Percentiles rank a stretch among this genome's conserved stretches.
phyloP scores from a whole-genome alignment of 768 basidiomycete species.

The Inosperma sp. region DNA sequence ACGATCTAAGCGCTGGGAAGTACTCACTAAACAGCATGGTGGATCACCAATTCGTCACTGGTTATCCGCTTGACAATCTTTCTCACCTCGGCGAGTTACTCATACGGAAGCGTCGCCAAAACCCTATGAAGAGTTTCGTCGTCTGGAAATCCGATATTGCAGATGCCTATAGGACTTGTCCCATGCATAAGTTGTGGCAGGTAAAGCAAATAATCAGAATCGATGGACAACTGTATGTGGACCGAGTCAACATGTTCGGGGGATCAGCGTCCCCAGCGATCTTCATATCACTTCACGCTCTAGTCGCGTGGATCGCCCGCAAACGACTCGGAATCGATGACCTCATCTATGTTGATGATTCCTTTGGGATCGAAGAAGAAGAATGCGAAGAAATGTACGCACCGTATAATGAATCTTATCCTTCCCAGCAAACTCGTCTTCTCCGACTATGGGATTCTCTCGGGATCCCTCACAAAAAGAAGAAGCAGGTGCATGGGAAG shows the following conservation, averaged over 20 bases:
- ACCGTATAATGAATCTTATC: background rate
- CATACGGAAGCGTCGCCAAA: background rate
- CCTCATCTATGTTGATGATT: constrained; percentile 3
- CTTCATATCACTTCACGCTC: too few species aligned
- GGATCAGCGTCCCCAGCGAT: too few species aligned
- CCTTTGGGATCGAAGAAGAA: too few species aligned
- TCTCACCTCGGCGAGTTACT: constrained; percentile 13
- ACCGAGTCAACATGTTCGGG: too few species aligned
- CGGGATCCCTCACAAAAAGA: too few species aligned
- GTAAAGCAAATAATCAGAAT: constrained; percentile 32
- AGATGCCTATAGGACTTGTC: constrained; percentile 30
- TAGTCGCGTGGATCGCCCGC: constrained; percentile 27
- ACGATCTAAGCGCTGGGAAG: too few species aligned
- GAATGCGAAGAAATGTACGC: constrained; percentile 7
- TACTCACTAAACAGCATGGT: too few species aligned
- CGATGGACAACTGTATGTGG: constrained; percentile 26
- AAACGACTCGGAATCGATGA: constrained; percentile 20
- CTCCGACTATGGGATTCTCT: too few species aligned
- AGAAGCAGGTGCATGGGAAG: constrained; percentile 31
- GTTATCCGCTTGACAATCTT: too few species aligned
- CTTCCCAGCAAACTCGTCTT: too few species aligned
- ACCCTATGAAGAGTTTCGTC: constrained; percentile 24
- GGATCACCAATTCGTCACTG: too few species aligned
- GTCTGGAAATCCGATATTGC: constrained; percentile 36
- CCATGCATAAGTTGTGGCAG: constrained; percentile 28